Percentiles rank a stretch among this genome's conserved stretches.
phyloP scores from a whole-genome alignment of 805 yeast genomes.

The Wickerhamiella alocasiicola region DNA sequence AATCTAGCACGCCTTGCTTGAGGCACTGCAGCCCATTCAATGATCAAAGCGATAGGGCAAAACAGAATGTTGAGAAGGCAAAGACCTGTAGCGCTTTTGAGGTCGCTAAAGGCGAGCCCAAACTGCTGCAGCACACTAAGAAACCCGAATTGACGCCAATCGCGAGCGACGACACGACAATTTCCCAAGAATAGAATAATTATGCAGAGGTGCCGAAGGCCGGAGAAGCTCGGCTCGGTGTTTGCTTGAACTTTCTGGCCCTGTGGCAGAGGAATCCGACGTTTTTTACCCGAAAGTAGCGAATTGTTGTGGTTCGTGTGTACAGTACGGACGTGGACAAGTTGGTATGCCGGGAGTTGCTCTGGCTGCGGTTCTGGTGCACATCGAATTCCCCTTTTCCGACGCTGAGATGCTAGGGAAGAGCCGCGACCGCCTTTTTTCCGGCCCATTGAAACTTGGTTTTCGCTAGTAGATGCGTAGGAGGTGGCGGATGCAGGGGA shows the following conservation, averaged over 20 bases:
- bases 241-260: not conserved
- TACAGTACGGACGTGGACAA: slow-evolving; percentile 8
- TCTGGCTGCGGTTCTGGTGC: too few species aligned
- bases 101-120: slow-evolving; percentile 27
- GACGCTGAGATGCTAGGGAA: too few species aligned
- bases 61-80: slow-evolving; percentile 26
- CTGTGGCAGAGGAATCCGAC: slow-evolving; percentile 11
- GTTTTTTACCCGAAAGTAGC: slow-evolving; percentile 9
- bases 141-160: slow-evolving; percentile 30
- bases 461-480: too few species aligned
- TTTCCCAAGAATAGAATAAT: slow-evolving; percentile 31
- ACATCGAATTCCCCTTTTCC: too few species aligned
- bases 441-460: too few species aligned
- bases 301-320: slow-evolving; percentile 4
- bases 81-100: slow-evolving; percentile 22
- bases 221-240: slow-evolving; percentile 19
- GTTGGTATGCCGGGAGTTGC: slow-evolving; percentile 1
- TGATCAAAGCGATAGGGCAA: slow-evolving; percentile 28
- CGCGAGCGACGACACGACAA: slow-evolving; percentile 29
- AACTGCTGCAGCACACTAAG: slow-evolving; percentile 23
- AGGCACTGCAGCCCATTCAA: slow-evolving; percentile 27
- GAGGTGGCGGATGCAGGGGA: too few species aligned
- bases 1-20: slow-evolving; percentile 1
- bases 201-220: slow-evolving; percentile 32
- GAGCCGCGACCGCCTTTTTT: too few species aligned